Percentiles rank a stretch among this genome's conserved stretches.
phyloP scores from a whole-genome alignment of 805 yeast species.

The Ogataea zsoltii region DNA sequence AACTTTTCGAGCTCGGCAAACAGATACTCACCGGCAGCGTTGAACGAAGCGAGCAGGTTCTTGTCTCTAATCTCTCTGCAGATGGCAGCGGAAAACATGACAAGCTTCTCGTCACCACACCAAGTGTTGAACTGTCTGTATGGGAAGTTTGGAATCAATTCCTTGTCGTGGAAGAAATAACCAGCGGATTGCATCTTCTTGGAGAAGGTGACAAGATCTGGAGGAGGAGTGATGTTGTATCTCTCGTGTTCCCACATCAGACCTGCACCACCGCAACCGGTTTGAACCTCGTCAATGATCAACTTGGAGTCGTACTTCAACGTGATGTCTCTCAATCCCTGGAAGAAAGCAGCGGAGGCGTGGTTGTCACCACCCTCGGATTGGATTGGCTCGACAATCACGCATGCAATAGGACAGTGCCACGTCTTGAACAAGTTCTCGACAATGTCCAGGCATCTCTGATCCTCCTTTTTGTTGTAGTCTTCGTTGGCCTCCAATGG shows the following conservation, averaged over 20 bases:
- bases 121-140: slow-evolving; percentile 92
- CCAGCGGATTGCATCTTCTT: slow-evolving; percentile 91
- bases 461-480: slow-evolving; percentile 72
- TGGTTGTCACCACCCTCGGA: slow-evolving; percentile 93
- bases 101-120: slow-evolving; percentile 90
- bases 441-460: slow-evolving; percentile 73
- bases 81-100: slow-evolving; percentile 74
- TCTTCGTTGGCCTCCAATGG: slow-evolving; percentile 88
- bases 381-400: slow-evolving; percentile 88
- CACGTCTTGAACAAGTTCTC: slow-evolving; percentile 69
- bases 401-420: slow-evolving; percentile 81
- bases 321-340: slow-evolving; percentile 76
- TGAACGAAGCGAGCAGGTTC: slow-evolving; percentile 56
- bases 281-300: slow-evolving; percentile 86
- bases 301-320: slow-evolving; percentile 66
- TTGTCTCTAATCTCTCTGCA: slow-evolving; percentile 62
- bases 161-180: slow-evolving; percentile 75
- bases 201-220: slow-evolving; percentile 84
- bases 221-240: slow-evolving; percentile 71
- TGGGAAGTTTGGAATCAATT: slow-evolving; percentile 70
- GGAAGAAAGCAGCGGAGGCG: slow-evolving; percentile 76
- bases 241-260: slow-evolving; percentile 87
- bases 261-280: slow-evolving; percentile 90
- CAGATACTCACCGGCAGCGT: slow-evolving; percentile 67
- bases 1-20: slow-evolving; percentile 55